Base-by-base conservation (phyloP, 352 stramenopile genomes). In the Globisporangium takayamanum region DNA sequence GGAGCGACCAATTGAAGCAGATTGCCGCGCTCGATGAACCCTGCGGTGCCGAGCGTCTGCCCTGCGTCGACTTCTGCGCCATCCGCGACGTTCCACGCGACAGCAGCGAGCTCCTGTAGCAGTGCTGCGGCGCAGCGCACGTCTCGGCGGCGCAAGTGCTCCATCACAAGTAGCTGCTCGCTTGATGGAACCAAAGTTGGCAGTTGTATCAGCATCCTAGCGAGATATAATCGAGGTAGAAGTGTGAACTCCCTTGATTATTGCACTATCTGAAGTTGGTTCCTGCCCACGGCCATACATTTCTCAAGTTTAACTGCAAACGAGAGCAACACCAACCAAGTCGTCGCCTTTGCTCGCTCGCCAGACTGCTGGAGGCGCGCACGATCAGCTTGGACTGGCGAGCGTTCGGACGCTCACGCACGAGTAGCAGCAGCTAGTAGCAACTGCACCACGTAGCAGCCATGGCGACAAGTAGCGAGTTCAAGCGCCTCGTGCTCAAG, bases 401-500 rank as follows among this genome's bases (percentile, higher is more conserved):
- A 3, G 8, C 30, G 30, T 7, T 45, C 39, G 16, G 22, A 48
- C 44, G 44, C 44, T n/a, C n/a, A 48, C 44, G 44, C 44, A 25
- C 39, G 10, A n/a, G 16, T n/a, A 11, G 5, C 46, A 41, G 25
- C 44, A 12, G 10, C 37, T 25, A 8, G 12, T 11, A 36, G 11
- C 25, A 8, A 39, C 37, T 39, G 30, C 22, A n/a, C n/a, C n/a
- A n/a, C 36, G 28, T 37, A 39, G 36, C 42, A 42, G 16, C 15
- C 20, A 89, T 87, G 78, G 80, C 79, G 59, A 89, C 75, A 15
- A 76, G 69, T 48, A 80, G 77, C 44, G 85, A 95, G 70, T 95
- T 93, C 72, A 89, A 92, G 70, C 79, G 83, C 39, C 63, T 95
- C 52, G 78, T 88, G 73, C 78, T 95, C 20, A 95, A 95, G 77